These are phyloP conservation scores for Tricholoma hemisulphureum DNA, from an alignment of 768 basidiomycete genomes.

Conservation along the genomic window DNA sequence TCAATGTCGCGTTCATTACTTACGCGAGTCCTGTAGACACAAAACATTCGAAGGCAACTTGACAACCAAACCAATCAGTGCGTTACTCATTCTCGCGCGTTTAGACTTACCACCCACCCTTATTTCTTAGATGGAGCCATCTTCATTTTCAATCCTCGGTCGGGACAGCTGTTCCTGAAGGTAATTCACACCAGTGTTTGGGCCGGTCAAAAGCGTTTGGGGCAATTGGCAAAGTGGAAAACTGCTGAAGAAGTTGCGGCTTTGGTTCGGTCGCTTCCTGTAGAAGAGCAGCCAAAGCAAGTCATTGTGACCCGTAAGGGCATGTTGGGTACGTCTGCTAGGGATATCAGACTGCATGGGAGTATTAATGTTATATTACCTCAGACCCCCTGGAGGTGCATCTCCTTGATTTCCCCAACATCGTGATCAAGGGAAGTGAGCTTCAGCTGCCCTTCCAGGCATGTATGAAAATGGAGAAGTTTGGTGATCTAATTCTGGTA, in stretches of 20 bases:
- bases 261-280: slow-evolving; percentile 93
- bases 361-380: slow-evolving; percentile 5
- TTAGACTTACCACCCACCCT: not conserved
- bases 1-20: not conserved
- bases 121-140: slow-evolving; percentile 75
- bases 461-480: slow-evolving; percentile 99
- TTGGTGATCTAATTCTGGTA: slow-evolving; percentile 93
- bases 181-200: slow-evolving; percentile 99
- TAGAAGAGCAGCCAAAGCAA: slow-evolving; percentile 99
- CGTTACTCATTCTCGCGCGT: slow-evolving; percentile 20
- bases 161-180: slow-evolving; percentile 97
- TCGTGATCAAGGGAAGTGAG: slow-evolving; percentile 99
- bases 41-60: slow-evolving; percentile 99
- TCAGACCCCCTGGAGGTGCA: slow-evolving; percentile 94
- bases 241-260: slow-evolving; percentile 99
- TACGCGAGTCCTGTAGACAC: slow-evolving; percentile 50
- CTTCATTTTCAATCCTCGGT: slow-evolving; percentile 99
- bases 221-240: slow-evolving; percentile 99
- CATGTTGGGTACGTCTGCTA: slow-evolving; percentile 78
- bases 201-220: slow-evolving; percentile 99
- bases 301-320: slow-evolving; percentile 99
- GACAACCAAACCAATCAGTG: slow-evolving; percentile 98
- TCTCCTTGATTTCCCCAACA: slow-evolving; percentile 99
- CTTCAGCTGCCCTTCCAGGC: slow-evolving; percentile 99
- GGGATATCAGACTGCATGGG: not conserved